Evolutionary conservation across 305 asterid species (phyloP).

Genomic region (Lippia alba): DNA sequence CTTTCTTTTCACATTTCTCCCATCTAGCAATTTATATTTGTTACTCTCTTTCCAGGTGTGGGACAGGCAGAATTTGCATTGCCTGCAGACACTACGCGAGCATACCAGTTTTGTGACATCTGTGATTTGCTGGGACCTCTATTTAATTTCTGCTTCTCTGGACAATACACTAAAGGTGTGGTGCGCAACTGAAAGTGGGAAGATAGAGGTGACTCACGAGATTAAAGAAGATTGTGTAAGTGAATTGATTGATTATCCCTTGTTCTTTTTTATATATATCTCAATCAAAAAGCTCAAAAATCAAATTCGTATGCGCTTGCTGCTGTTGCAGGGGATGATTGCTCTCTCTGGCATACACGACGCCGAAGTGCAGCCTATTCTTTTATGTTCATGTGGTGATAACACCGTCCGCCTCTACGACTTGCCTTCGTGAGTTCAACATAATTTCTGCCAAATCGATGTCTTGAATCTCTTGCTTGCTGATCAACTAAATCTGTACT

Average conservation of each 20-base stretch:
- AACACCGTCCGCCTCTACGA: conserved; percentile 44
- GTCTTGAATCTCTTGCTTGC: too few species aligned
- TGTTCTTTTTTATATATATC: not conserved
- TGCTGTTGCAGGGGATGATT: conserved; percentile 51
- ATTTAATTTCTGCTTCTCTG: conserved; percentile 63
- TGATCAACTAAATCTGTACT: not conserved
- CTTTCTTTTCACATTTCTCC: not conserved
- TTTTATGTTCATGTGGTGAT: conserved; percentile 40
- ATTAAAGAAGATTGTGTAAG: conserved; percentile 52
- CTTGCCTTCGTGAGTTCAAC: conserved; percentile 40
- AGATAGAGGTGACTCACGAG: conserved; percentile 49
- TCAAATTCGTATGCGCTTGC: not conserved
- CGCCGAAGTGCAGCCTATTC: conserved; percentile 52
- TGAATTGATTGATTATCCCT: not conserved
- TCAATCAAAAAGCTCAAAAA: not conserved
- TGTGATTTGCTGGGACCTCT: conserved; percentile 60
- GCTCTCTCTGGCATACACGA: conserved; percentile 57
- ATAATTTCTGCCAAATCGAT: not conserved
- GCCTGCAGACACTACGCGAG: conserved; percentile 55
- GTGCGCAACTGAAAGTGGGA: conserved; percentile 51
- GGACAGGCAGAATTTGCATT: conserved; percentile 55
- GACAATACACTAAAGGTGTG: conserved; percentile 73
- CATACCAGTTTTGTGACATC: conserved; percentile 56
- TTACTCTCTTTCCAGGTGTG: conserved; percentile 49
- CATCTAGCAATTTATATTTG: too few species aligned